These are phyloP conservation scores for Suhomyces xylopsoci DNA, from an alignment of 805 yeast species.

Conservation along the genomic window DNA sequence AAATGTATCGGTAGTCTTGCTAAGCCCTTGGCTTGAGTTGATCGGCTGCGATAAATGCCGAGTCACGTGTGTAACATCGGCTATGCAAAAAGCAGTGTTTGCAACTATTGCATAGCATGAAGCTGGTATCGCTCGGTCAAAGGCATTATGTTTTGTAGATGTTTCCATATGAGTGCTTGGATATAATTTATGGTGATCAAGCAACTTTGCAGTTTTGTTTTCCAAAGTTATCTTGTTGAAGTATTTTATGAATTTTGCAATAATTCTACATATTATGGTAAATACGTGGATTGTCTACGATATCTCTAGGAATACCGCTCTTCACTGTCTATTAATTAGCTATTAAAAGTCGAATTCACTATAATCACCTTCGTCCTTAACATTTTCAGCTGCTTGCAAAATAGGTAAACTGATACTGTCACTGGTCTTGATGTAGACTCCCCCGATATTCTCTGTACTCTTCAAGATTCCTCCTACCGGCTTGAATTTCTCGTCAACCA, in stretches of 20 bases:
- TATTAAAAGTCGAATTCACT: conserved; percentile 22
- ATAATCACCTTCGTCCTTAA: conserved; percentile 17
- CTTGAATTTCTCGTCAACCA: conserved; percentile 41
- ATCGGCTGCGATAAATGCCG: neutral
- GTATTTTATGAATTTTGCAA: neutral
- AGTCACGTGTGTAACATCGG: neutral
- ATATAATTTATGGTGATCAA: neutral
- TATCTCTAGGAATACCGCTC: neutral
- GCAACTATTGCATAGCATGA: neutral
- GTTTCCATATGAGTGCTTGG: neutral
- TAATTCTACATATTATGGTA: neutral
- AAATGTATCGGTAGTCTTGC: neutral
- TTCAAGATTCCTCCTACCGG: conserved; percentile 61
- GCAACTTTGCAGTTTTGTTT: neutral
- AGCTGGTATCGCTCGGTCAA: neutral
- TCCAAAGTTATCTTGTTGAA: neutral
- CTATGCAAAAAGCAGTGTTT: neutral
- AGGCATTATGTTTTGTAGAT: neutral
- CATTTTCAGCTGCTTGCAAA: conserved; percentile 6
- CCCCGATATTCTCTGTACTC: conserved; percentile 43
- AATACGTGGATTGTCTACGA: neutral
- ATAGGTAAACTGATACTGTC: conserved; percentile 68
- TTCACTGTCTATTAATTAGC: neutral
- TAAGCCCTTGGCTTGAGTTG: neutral
- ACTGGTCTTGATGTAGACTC: conserved; percentile 60